These are phyloP conservation scores for Lanmaoa rubissima DNA, from an alignment of 768 basidiomycete species.

Conservation along the genomic window DNA sequence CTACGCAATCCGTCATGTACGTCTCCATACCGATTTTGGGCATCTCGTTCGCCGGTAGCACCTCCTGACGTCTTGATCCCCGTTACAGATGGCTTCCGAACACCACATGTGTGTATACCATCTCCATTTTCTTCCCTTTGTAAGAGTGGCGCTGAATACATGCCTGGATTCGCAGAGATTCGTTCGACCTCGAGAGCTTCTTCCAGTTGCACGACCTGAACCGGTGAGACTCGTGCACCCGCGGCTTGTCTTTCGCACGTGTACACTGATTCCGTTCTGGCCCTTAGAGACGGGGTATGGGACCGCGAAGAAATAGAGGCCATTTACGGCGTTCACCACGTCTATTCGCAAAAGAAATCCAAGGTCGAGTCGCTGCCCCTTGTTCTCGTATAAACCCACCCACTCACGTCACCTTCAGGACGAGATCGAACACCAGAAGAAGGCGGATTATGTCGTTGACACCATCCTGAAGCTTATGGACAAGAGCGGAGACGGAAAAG, in stretches of 20 bases:
- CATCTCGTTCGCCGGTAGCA: neutral
- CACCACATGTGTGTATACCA: constrained; percentile 69
- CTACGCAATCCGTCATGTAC: constrained; percentile 90
- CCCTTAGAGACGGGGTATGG: constrained; percentile 73
- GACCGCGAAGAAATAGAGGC: constrained; percentile 89
- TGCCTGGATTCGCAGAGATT: constrained; percentile 52
- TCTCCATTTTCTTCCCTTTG: neutral
- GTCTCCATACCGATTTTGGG: constrained; percentile 33
- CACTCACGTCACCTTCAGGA: constrained; percentile 41
- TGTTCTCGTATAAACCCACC: neutral
- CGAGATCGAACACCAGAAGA: constrained; percentile 74
- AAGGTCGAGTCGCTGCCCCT: constrained; percentile 40
- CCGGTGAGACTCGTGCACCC: constrained; percentile 42
- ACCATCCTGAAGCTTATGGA: constrained; percentile 72
- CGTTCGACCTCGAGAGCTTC: constrained; percentile 84
- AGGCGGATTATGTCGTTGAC: constrained; percentile 76
- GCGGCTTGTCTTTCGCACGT: neutral
- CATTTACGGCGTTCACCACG: constrained; percentile 93
- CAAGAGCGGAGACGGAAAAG: constrained; percentile 66
- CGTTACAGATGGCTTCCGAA: constrained; percentile 76
- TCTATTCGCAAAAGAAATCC: constrained; percentile 80
- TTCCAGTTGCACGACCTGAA: constrained; percentile 95
- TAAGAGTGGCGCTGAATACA: neutral
- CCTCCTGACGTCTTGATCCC: constrained; percentile 16
- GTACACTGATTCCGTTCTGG: neutral